phyloP scores from a whole-genome alignment of 1,284 basidiomycete species.

The Pyrrhoderma lamaoense region DNA sequence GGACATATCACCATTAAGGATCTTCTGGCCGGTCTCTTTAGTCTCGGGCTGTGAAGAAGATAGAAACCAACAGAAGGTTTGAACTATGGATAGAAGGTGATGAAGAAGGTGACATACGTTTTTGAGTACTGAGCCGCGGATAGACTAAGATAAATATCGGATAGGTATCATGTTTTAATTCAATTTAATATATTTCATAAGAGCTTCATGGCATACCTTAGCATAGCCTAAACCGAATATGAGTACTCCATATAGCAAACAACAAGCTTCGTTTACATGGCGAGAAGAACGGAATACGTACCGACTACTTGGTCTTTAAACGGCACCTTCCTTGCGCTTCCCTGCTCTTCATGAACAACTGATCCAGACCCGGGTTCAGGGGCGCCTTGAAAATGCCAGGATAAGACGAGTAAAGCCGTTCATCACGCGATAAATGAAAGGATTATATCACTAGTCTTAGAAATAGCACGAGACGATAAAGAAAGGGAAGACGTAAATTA shows the following conservation, averaged over 20 bases:
- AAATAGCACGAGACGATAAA: background rate
- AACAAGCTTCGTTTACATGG: background rate
- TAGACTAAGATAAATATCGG: constrained; percentile 1
- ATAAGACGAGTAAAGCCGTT: background rate
- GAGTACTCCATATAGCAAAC: background rate
- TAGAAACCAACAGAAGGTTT: background rate
- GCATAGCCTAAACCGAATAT: constrained; percentile 6
- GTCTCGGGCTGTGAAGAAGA: constrained; percentile 25
- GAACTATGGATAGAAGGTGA: background rate
- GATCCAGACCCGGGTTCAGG: constrained; percentile 16
- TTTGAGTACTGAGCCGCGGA: constrained; percentile 13
- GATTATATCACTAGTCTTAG: background rate
- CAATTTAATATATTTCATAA: background rate
- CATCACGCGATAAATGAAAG: too few species aligned
- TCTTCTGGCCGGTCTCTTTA: constrained; percentile 42
- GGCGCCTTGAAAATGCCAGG: constrained; percentile 6
- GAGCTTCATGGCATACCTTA: too few species aligned
- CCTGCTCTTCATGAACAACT: constrained; percentile 1
- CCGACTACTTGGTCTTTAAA: constrained; percentile 17
- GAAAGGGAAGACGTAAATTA: background rate
- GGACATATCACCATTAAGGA: constrained; percentile 36
- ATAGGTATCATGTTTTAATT: too few species aligned
- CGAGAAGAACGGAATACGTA: constrained; percentile 1
- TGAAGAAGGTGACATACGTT: constrained; percentile 2
- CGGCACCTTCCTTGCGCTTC: constrained; percentile 8